These are phyloP conservation scores for Metarhizium brunneum DNA, from an alignment of 2,329 filamentous ascomycete genomes.

Conservation along the genomic window DNA sequence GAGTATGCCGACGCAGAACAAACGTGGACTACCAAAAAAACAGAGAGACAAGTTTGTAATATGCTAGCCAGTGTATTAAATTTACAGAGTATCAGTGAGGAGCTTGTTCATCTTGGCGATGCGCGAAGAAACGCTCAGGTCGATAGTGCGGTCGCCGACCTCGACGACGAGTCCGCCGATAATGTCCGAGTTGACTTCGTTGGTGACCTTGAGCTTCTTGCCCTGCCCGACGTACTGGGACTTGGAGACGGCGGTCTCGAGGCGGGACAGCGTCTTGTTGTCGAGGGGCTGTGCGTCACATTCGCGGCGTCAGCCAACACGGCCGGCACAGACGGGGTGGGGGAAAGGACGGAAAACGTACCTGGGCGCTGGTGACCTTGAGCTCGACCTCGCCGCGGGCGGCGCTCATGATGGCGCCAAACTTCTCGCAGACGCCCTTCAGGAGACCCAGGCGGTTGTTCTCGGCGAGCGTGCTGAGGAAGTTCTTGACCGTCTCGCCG, in stretches of 20 bases:
- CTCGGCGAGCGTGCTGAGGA: conserved; percentile 81
- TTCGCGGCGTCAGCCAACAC: not conserved
- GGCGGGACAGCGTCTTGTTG: conserved; percentile 71
- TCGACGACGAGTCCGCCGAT: conserved; percentile 90
- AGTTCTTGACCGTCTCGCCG: conserved; percentile 87
- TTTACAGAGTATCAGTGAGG: conserved; percentile 93
- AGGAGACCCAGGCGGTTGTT: conserved; percentile 91
- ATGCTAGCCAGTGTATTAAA: conserved; percentile 9
- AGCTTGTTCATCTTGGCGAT: conserved; percentile 99
- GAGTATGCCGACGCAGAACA: not conserved
- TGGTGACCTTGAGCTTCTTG: conserved; percentile 96
- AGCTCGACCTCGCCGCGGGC: conserved; percentile 89
- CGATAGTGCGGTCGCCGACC: conserved; percentile 95
- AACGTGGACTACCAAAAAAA: not conserved
- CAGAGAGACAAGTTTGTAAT: not conserved
- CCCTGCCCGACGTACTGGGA: conserved; percentile 79
- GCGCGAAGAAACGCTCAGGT: conserved; percentile 90
- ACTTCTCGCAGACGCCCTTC: conserved; percentile 78
- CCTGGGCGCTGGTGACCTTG: conserved; percentile 80
- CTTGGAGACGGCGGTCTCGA: conserved; percentile 84
- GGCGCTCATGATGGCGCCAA: conserved; percentile 76
- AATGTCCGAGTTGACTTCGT: conserved; percentile 91
- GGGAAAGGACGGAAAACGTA: conserved; percentile 27
- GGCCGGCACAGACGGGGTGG: not conserved
- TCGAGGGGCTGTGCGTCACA: conserved; percentile 60